Evolutionary conservation across 331 rosid species (phyloP).

Genomic region (Prunus yedoensis): DNA sequence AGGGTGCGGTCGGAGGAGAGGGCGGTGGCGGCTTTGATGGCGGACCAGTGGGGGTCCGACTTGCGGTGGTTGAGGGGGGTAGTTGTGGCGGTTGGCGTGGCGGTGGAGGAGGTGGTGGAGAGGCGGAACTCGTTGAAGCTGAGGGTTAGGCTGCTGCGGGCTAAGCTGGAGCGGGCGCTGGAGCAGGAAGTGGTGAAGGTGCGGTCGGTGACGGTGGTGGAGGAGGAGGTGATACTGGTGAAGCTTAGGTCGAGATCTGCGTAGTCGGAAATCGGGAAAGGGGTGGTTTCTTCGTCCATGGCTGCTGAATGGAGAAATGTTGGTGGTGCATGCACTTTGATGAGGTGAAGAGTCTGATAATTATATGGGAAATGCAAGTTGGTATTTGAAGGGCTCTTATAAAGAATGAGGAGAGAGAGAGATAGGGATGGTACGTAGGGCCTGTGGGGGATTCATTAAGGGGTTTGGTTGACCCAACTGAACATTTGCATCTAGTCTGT

Average conservation of each 20-base stretch:
- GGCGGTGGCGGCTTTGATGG: constrained; percentile 64
- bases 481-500: constrained; percentile 3
- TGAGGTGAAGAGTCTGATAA: background rate
- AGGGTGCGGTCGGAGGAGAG: constrained; percentile 73
- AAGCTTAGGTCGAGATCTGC: constrained; percentile 87
- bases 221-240: constrained; percentile 61
- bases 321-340: background rate
- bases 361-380: background rate
- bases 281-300: constrained; percentile 46
- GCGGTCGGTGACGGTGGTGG: constrained; percentile 47
- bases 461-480: constrained; percentile 29
- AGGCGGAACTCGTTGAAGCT: constrained; percentile 83
- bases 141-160: constrained; percentile 81
- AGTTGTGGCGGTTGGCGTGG: constrained; percentile 3
- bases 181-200: constrained; percentile 50
- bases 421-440: background rate
- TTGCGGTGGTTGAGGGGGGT: constrained; percentile 36
- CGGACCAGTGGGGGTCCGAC: constrained; percentile 73
- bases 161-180: constrained; percentile 75
- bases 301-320: background rate
- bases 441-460: background rate
- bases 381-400: background rate
- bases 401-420: constrained; percentile 4
- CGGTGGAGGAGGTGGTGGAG: constrained; percentile 32
- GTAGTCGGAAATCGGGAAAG: constrained; percentile 39